Evolutionary conservation across 2,329 filamentous ascomycete species (phyloP), one percentile per base, ranked within the genome.

Genomic region (Herpotrichia juniperi): DNA sequence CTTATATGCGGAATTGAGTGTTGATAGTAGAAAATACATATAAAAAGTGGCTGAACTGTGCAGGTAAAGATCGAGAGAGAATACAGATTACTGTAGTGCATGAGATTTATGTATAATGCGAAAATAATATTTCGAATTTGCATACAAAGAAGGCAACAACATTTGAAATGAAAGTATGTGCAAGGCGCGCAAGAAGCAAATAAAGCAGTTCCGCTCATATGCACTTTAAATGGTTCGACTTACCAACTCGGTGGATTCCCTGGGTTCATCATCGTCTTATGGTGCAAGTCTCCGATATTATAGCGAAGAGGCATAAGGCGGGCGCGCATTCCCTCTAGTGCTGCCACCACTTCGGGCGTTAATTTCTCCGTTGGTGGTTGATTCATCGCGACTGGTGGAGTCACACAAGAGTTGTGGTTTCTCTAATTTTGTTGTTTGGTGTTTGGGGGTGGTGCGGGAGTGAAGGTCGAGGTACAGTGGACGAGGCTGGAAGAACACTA

Each of bases 111-210:
- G 17, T 19, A 39, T 10, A 16, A 8, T 8, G 8, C 11, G 16
- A 10, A 39, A 11, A 10, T 9, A 11, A 19, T 39, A 39, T 39
- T 16, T 39, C 17, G 34, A 39, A 16, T 9, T n/a, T 31, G 9
- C 9, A 31, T 31, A 31, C 9, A 9, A 31, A 8, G n/a, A 9
- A n/a, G 9, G 28, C 9, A 31, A 31, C 28, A 8, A 31, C n/a
- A n/a, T 31, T 9, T 31, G 16, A 31, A 44, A 17, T 10, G 74
- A 32, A 83, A 73, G 67, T 86, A 79, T 52, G 81, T 78, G 10
- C 84, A 83, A 14, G 86, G 80, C 61, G 89, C 86, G 12, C 79
- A 79, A 81, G 50, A 89, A 82, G 2, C 80, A 74, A 10, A 4
- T 22, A 31, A 25, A 42, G 9, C 3, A 24, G 7, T 8, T 21